A percentile compares a stretch with the other conserved stretches of the same genome.
phyloP scores from a whole-genome alignment of 2,329 filamentous ascomycete species.

The Trichoderma atrobrunneum region DNA sequence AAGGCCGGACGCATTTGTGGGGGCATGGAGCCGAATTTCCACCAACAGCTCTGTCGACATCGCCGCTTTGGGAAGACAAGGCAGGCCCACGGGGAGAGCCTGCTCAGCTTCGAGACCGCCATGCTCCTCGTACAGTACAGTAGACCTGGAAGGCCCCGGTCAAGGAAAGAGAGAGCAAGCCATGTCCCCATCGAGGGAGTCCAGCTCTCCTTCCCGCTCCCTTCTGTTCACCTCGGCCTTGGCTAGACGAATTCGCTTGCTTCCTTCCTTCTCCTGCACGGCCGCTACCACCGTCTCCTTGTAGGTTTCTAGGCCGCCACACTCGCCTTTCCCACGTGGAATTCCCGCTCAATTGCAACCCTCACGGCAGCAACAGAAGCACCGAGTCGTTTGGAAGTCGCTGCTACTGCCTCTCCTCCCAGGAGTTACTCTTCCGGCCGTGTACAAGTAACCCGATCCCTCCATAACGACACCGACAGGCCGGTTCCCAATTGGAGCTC shows the following conservation, averaged over 20 bases:
- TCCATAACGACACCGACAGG: background rate
- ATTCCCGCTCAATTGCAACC: background rate
- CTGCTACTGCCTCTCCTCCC: background rate
- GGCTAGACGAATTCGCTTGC: background rate
- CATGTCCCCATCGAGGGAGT: background rate
- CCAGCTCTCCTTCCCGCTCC: background rate
- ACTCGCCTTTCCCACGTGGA: constrained; percentile 4
- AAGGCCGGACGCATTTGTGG: background rate
- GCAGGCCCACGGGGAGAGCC: background rate
- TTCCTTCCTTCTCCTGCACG: background rate
- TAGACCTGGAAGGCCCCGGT: background rate
- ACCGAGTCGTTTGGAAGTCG: background rate
- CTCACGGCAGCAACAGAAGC: background rate
- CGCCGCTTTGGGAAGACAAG: background rate
- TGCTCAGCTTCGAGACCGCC: background rate
- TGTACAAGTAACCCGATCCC: background rate
- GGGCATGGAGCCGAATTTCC: background rate
- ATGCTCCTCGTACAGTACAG: no score
- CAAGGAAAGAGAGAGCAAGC: background rate
- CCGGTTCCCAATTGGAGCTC: background rate
- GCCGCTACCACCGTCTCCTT: background rate
- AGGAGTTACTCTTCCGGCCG: background rate
- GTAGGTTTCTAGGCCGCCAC: background rate
- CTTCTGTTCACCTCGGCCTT: background rate
- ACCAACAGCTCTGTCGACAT: background rate